phyloP scores from a whole-genome alignment of 1,139 yeast genomes.

The Magnusiomyces tetraspermus region DNA sequence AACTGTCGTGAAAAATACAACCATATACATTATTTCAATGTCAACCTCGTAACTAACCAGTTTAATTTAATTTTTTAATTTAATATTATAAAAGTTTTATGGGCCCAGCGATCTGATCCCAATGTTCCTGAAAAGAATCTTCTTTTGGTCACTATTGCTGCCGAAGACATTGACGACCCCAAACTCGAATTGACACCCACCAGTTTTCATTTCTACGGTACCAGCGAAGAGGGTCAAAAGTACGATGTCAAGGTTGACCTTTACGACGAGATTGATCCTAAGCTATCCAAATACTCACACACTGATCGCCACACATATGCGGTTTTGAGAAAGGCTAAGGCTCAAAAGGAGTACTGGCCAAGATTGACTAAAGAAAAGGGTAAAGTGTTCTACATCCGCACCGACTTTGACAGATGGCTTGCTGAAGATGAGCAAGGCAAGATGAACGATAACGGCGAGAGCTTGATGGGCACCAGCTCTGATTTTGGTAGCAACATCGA shows the following conservation, averaged over 20 bases:
- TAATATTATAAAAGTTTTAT: slow-evolving; percentile 43
- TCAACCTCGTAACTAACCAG: not conserved
- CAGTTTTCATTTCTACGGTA: slow-evolving; percentile 48
- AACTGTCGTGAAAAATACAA: no score
- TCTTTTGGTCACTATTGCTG: slow-evolving; percentile 61
- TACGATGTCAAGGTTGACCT: slow-evolving; percentile 63
- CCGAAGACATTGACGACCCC: slow-evolving; percentile 60
- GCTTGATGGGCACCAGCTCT: slow-evolving; percentile 19
- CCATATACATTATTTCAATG: not conserved
- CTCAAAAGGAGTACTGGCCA: slow-evolving; percentile 81
- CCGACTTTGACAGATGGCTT: slow-evolving; percentile 96
- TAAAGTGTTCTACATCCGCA: slow-evolving; percentile 66
- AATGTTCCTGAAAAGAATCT: slow-evolving; percentile 64
- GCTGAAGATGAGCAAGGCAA: slow-evolving; percentile 86
- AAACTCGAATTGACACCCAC: slow-evolving; percentile 55
- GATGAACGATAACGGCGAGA: slow-evolving; percentile 21
- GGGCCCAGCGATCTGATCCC: slow-evolving; percentile 93
- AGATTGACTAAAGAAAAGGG: slow-evolving; percentile 69
- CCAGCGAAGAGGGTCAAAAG: slow-evolving; percentile 22
- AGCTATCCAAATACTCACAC: slow-evolving; percentile 47
- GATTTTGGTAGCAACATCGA: slow-evolving; percentile 5
- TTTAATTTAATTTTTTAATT: not conserved
- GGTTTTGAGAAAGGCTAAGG: slow-evolving; percentile 58
- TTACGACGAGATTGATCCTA: slow-evolving; percentile 61
- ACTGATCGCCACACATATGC: slow-evolving; percentile 70